Conservation (phyloP, 192 early-diverging fungal species). For the Kickxella alabastrina region DNA sequence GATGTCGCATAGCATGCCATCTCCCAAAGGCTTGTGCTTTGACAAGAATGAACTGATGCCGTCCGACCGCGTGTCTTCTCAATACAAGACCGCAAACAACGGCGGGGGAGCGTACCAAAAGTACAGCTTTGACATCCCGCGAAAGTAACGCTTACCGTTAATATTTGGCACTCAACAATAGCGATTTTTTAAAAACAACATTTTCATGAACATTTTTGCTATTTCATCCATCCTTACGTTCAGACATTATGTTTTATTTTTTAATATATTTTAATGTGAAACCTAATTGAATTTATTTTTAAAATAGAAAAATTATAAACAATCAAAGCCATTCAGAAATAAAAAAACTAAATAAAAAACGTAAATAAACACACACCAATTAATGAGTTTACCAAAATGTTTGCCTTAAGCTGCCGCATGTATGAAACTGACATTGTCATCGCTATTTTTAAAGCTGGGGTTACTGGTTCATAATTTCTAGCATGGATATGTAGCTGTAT, state of each 20-base stretch:
- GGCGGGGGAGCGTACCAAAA: conserved; percentile 11
- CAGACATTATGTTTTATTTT: background rate
- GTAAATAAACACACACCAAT: too few relatives aligned
- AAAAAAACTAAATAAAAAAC: too few relatives aligned
- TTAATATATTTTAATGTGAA: background rate
- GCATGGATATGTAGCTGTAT: too few relatives aligned
- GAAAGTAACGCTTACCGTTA: background rate
- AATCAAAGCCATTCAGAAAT: too few relatives aligned
- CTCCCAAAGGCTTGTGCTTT: conserved; percentile 26
- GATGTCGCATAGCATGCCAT: conserved; percentile 50
- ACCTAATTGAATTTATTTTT: background rate
- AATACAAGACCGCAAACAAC: conserved; percentile 8
- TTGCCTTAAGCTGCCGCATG: too few relatives aligned
- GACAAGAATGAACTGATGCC: conserved; percentile 4
- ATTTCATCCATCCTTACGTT: background rate
- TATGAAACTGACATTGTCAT: too few relatives aligned
- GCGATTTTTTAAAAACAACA: background rate
- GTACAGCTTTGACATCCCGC: conserved; percentile 35
- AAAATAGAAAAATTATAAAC: background rate
- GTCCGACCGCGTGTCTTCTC: background rate
- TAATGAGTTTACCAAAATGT: too few relatives aligned
- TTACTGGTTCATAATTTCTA: too few relatives aligned
- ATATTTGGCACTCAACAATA: conserved; percentile 1
- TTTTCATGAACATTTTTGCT: background rate
- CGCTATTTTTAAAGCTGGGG: too few relatives aligned